Evolutionary conservation across 257 asterid genomes (phyloP).

Genomic region (Nicotiana tabacum): DNA sequence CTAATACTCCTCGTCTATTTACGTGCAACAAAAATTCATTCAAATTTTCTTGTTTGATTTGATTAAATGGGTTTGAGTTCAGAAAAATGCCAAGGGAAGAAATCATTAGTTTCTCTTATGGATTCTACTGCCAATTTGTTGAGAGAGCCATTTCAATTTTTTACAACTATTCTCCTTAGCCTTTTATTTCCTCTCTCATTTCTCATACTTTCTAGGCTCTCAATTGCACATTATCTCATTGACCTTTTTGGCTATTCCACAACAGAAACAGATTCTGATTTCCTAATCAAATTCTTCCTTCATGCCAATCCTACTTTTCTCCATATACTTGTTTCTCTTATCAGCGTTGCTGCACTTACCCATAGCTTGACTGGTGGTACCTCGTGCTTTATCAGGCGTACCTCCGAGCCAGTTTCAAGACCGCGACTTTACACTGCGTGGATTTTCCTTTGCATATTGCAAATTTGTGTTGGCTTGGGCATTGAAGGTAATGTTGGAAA

Average conservation of each 20-base stretch:
- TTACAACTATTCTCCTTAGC: slow-evolving; percentile 52
- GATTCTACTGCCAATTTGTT: slow-evolving; percentile 8
- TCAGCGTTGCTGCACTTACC: slow-evolving; percentile 40
- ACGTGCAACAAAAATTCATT: background rate
- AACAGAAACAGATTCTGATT: background rate
- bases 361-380: slow-evolving; percentile 30
- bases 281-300: slow-evolving; percentile 24
- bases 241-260: slow-evolving; percentile 25
- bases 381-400: background rate
- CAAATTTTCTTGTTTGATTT: background rate
- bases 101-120: background rate
- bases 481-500: slow-evolving; percentile 39
- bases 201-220: slow-evolving; percentile 63
- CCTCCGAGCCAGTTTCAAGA: slow-evolving; percentile 11
- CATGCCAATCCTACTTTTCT: slow-evolving; percentile 37
- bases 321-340: slow-evolving; percentile 37
- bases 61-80: slow-evolving; percentile 27
- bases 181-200: slow-evolving; percentile 83
- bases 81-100: background rate
- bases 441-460: slow-evolving; percentile 43
- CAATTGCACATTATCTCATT: slow-evolving; percentile 48
- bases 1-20: background rate
- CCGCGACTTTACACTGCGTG: slow-evolving; percentile 37
- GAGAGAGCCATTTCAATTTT: slow-evolving; percentile 37
- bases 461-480: slow-evolving; percentile 61